Evolutionary conservation across 164 flowering plant genomes (phyloP).

Genomic region (Magnolia changhungtana): DNA sequence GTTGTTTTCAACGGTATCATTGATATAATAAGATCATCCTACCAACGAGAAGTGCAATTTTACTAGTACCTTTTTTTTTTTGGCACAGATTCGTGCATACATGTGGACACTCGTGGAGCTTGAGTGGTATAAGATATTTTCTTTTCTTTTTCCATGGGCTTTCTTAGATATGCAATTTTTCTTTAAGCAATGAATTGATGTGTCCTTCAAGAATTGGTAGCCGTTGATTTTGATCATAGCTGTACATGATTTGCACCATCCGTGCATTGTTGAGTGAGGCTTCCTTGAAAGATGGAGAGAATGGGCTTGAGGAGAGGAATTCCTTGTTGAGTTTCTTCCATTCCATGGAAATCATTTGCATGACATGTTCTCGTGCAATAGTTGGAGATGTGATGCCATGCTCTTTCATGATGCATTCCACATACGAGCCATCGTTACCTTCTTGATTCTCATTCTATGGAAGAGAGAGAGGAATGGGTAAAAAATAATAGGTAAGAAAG

Average conservation of each 20-base stretch:
- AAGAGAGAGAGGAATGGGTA: background rate
- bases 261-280: conserved; percentile 47
- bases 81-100: too few species aligned
- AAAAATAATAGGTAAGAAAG: background rate
- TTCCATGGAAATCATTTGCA: conserved; percentile 28
- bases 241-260: conserved; percentile 49
- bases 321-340: conserved; percentile 58
- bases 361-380: conserved; percentile 26
- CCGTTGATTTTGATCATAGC: too few species aligned
- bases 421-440: conserved; percentile 57
- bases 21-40: too few species aligned
- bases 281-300: conserved; percentile 28
- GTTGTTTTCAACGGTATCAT: too few species aligned
- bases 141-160: background rate
- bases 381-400: conserved; percentile 14
- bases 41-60: too few species aligned
- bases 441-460: conserved; percentile 59
- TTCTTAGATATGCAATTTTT: conserved; percentile 8
- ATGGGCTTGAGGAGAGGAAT: conserved; percentile 30
- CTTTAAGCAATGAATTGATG: conserved; percentile 5
- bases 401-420: conserved; percentile 42
- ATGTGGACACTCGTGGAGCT: too few species aligned
- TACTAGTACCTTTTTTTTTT: too few species aligned
- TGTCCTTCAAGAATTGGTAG: conserved; percentile 37
- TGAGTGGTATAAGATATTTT: too few species aligned